Base-by-base conservation (phyloP, 805 yeast species). In the Vanderwaltozyma yarrowii region DNA sequence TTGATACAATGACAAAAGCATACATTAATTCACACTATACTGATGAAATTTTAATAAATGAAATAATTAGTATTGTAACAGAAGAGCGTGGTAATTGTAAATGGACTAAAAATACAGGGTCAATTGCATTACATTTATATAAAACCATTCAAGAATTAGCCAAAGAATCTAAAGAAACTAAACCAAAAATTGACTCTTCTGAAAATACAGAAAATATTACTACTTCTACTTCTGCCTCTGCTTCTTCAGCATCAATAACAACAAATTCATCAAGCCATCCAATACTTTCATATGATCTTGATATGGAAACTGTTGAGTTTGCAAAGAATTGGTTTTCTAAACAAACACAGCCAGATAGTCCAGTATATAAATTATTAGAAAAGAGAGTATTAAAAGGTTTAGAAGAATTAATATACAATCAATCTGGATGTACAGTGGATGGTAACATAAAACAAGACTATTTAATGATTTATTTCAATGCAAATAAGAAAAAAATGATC, bases 21-120 rank as follows among this genome's bases (percentile, higher is more conserved):
- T 61, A 66, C 37, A 48, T 64, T 36, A 46, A 63, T 26, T 50
- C 57, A 27, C 54, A 64, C 19, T 66, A 65, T 34, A 56, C 66
- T 30, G 54, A 71, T 40, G 56, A 63, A 38, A 64, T 60, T 34
- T 65, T 85, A 40, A 84, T 79, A 56, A 75, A 67, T 36, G 89
- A 84, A 50, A 73, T 86, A 29, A 62, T 82, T 36, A 80, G 88
- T 24, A 80, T 85, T 35, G 84, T 86, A 14, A 74, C 86, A 26
- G 94, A 85, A 59, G 85, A 80, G 40, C 80, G 78, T 50, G 94
- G 94, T 2, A 81, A 82, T 56, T 76, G 82, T 41, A 84, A 86
- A 63, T 85, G 95, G 95, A 85, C 95, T 0, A 74, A 83, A 52
- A 86, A 85, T 58, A 73, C 84, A 23, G 70, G 76, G 44, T 68